Evolutionary conservation across 225 moss, liverwort and hornwort species (phyloP), one percentile per base, ranked within the genome.

Genomic region (Bryoerythrophyllum caledonicum): DNA sequence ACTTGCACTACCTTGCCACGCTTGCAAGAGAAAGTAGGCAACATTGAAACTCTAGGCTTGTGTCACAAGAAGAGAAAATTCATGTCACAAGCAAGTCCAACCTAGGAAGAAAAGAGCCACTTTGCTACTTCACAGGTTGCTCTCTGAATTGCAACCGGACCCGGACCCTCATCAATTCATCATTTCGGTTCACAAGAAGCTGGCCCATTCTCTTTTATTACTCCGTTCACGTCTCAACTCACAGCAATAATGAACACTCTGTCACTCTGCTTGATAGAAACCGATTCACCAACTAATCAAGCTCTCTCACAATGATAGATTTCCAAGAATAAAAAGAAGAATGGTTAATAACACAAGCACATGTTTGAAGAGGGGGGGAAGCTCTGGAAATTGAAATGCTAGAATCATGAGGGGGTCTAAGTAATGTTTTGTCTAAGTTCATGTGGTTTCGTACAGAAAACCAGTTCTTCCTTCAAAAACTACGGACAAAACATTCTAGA

Each of bases 1-100:
- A 27, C 17, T 63, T 17, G 67, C 23, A 35, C n/a, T n/a, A 75
- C 75, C 75, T 75, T 79, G 61, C 55, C 65, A 74, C 70, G 60
- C 21, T 34, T 35, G 60, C 7, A 74, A 40, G 78, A 58, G 49
- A 65, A 32, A 60, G 74, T 43, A 65, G 28, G 10, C 55, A 79
- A 44, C 66, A 75, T 55, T 54, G 71, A 67, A 54, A 65, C 61
- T 60, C 49, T 32, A 74, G 24, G 35, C 35, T 40, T 21, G 14
- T 73, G 28, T 14, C 53, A 60, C 67, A 62, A 46, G 54, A 52
- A 59, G 9, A 10, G 48, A 17, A 11, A 61, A 35, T 9, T 49
- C 20, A 21, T 59, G 17, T 5, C 2, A 52, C 41, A 14, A 41
- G 30, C 6, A 61, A 23, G 30, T 61, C 53, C 66, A 63, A 25